phyloP scores from a whole-genome alignment of 495 filamentous ascomycete species.

The Pyronema omphalodes region DNA sequence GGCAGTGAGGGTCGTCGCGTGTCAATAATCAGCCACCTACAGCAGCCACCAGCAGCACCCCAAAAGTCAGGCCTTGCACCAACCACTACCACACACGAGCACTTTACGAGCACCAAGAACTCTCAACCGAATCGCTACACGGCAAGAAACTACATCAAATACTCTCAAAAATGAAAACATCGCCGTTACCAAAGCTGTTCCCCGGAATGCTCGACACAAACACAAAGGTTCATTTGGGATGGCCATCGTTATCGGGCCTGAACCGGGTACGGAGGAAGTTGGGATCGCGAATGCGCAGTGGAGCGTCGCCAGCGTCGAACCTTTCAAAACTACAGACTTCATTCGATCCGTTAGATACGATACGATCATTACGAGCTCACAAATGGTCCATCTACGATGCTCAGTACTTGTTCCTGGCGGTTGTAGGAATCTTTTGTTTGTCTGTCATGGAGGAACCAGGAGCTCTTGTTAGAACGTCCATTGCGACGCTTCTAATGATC shows the following conservation, averaged over 20 bases:
- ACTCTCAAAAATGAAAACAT: conserved; percentile 8
- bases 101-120: too few species aligned
- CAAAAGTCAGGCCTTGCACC: too few species aligned
- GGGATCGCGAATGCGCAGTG: conserved; percentile 52
- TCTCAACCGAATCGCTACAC: too few species aligned
- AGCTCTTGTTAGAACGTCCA: conserved; percentile 48
- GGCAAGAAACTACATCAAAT: neutral
- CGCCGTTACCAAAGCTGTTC: conserved; percentile 16
- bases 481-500: conserved; percentile 43
- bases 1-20: too few species aligned
- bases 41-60: too few species aligned
- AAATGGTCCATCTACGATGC: conserved; percentile 73
- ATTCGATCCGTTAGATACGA: conserved; percentile 52
- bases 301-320: conserved; percentile 49
- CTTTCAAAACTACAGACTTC: conserved; percentile 67
- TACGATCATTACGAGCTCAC: conserved; percentile 51
- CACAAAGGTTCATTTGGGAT: conserved; percentile 9
- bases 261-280: conserved; percentile 28
- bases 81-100: too few species aligned
- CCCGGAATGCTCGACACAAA: conserved; percentile 18
- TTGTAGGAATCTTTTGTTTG: conserved; percentile 61
- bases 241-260: conserved; percentile 19
- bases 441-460: conserved; percentile 59
- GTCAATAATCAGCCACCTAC: too few species aligned
- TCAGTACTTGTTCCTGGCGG: conserved; percentile 60